Base-by-base conservation (phyloP, 345 rosid genomes). In the Brassica nigra region DNA sequence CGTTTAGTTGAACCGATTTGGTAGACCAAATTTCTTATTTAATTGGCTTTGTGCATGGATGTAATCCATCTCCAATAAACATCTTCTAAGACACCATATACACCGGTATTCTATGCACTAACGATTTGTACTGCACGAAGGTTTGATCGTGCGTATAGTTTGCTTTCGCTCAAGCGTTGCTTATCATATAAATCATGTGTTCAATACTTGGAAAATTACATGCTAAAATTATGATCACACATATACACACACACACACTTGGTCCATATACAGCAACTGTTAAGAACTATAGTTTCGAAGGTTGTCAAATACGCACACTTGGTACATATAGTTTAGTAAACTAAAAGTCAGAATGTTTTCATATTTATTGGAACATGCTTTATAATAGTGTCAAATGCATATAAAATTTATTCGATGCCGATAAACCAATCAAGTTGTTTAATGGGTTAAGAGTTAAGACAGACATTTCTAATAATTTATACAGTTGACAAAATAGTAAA, bases 401-500 rank as follows among this genome's bases (percentile, higher is more conserved):
- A 59, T 27, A 4, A 28, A 10, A 10, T 59, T 52, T 8, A 59
- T 59, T 59, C 6, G 63, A 58, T 58, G 63, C 31, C 10, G 63
- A 58, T 27, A 27, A 59, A 59, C 15, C 64, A 59, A 59, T 27
- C 64, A 23, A 58, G 31, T 23, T 23, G 10, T 58, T 27, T 23
- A 23, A 10, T 58, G 31, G n/a, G 9, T 58, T 47, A 47, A 47
- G 16, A 20, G 23, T 20, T 12, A 47, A 58, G 63, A 58, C 29
- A 9, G 63, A 58, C 29, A 9, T 8, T 10, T 58, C 2, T 23
- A 23, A 58, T 58, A 4, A 37, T 37, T 36, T 67, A 67, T 39
- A 67, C n/a, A 39, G 78, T 66, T 75, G 20, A 57, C 66, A 58
- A 37, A 37, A 36, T 3, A n/a, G 54, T 49, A 31, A 65, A 31